These are phyloP conservation scores for Musa schizocarpa DNA, from an alignment of 176 grass and related monocot species.

Conservation along the genomic window DNA sequence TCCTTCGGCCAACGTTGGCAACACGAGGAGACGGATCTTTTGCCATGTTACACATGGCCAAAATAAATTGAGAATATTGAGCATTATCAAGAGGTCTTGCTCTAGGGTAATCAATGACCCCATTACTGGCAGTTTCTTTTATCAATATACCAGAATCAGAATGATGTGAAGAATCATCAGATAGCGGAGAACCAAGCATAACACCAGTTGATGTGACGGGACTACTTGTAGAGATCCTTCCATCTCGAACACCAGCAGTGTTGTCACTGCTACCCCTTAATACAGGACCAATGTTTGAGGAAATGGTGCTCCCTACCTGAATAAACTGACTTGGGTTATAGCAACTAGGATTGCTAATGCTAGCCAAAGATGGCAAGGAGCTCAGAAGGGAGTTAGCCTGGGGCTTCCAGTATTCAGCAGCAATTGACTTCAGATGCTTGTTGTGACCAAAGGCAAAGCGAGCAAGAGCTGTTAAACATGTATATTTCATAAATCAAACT, in stretches of 20 bases:
- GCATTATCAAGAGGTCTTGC: slow-evolving; percentile 44
- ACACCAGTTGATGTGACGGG: slow-evolving; percentile 50
- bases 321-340: slow-evolving; percentile 46
- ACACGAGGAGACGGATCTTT: slow-evolving; percentile 87
- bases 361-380: slow-evolving; percentile 74
- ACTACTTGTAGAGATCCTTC: slow-evolving; percentile 64
- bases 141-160: slow-evolving; percentile 79
- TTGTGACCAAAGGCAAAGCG: slow-evolving; percentile 85
- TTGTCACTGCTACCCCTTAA: slow-evolving; percentile 79
- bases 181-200: slow-evolving; percentile 80
- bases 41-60: slow-evolving; percentile 65
- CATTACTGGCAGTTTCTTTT: slow-evolving; percentile 71
- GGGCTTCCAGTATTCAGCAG: slow-evolving; percentile 75
- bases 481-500: not conserved
- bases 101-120: slow-evolving; percentile 48
- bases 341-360: slow-evolving; percentile 48
- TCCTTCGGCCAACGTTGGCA: slow-evolving; percentile 50
- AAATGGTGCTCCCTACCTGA: slow-evolving; percentile 33
- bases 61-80: slow-evolving; percentile 76
- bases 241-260: slow-evolving; percentile 46
- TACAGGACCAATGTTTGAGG: slow-evolving; percentile 66
- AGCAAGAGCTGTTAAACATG: slow-evolving; percentile 59
- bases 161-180: slow-evolving; percentile 89
- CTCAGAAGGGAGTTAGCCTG: slow-evolving; percentile 65
- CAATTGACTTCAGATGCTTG: slow-evolving; percentile 82